Evolutionary conservation across 73 alveolate genomes (phyloP).

Genomic region (Paramecium sexaurelia): DNA sequence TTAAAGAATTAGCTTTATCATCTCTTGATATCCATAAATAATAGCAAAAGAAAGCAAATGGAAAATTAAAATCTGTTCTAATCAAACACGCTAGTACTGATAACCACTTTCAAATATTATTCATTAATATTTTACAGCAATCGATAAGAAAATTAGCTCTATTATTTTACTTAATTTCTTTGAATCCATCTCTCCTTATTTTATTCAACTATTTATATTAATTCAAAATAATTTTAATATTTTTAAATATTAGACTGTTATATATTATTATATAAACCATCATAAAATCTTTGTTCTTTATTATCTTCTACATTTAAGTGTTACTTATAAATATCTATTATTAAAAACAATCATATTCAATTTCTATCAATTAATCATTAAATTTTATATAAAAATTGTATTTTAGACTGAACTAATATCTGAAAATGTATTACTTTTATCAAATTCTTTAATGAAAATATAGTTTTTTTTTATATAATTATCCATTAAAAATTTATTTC

Average conservation of each 20-base stretch:
- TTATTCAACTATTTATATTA: background rate
- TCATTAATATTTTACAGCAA: constrained; percentile 53
- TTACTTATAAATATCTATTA: background rate
- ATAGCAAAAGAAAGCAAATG: constrained; percentile 69
- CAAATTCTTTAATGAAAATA: too few species aligned
- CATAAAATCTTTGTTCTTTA: background rate
- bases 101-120: constrained; percentile 48
- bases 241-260: background rate
- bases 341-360: too few species aligned
- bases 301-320: background rate
- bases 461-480: too few species aligned
- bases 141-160: constrained; percentile 57
- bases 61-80: constrained; percentile 69
- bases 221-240: background rate
- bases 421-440: too few species aligned
- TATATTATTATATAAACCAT: background rate
- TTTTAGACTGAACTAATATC: too few species aligned
- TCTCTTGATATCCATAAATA: constrained; percentile 69
- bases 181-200: constrained; percentile 33
- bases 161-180: constrained; percentile 58
- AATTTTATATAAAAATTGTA: too few species aligned
- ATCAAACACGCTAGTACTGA: constrained; percentile 62
- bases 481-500: too few species aligned
- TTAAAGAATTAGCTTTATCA: constrained; percentile 68
- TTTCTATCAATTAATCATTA: too few species aligned